Evolutionary conservation across 306 rosid species (phyloP), one percentile per base, ranked within the genome.

Genomic region (Acacia acuminata): DNA sequence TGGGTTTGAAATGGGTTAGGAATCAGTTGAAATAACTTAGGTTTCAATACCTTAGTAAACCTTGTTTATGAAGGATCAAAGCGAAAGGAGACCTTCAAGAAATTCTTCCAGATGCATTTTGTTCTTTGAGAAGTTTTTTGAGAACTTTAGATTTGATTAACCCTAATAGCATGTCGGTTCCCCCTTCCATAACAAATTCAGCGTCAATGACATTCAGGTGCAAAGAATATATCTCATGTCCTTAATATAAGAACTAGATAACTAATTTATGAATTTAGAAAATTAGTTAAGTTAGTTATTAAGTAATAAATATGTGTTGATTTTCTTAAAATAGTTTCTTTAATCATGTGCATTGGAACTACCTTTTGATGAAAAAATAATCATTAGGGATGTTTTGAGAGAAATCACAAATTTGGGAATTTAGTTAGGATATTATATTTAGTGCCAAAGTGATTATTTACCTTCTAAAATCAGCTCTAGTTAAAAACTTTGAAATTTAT

Each of bases 41-140:
- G 63, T 53, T 58, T 44, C 19, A 22, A 71, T 86, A 95, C 99
- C 99, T 93, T 92, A 95, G 88, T 45, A 93, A 93, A 67, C 99
- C 98, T 73, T 92, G 98, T 86, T 48, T 88, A 38, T 88, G 90
- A 78, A 95, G 88, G 82, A 93, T 82, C 79, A 48, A 27, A 86
- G 90, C 3, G 98, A 91, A 86, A 93, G 83, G 94, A 88, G 45
- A 88, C 85, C 2, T 98, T 68, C 99, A 96, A 53, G 79, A 93
- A 42, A 88, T 83, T 82, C 98, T 89, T 82, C 93, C 90, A 9
- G 93, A 90, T 38, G 88, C 82, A 82, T 81, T 85, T 84, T 95
- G 97, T 82, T 90, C 94, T 86, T 87, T 95, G 40, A 95, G 97
- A 79, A 95, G 89, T 47, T 88, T 93, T 87, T 90, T 93, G 63